Evolutionary conservation across 2,329 filamentous ascomycete genomes (phyloP).

Genomic region (Ascochyta pisi): DNA sequence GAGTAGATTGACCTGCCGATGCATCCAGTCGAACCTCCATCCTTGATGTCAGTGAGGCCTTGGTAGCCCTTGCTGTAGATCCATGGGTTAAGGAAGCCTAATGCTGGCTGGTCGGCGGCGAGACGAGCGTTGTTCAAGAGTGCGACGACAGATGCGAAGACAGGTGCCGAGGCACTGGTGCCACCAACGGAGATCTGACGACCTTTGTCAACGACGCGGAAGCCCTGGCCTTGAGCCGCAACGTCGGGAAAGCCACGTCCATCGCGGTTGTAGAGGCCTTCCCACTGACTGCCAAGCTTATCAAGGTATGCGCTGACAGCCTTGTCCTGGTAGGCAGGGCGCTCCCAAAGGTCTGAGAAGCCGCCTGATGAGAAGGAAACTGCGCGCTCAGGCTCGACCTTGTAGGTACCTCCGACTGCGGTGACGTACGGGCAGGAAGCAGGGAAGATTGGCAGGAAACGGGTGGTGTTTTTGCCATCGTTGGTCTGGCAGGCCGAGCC

Average conservation of each 20-base stretch:
- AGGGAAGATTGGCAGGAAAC: constrained; percentile 56
- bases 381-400: constrained; percentile 50
- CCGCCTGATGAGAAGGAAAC: constrained; percentile 53
- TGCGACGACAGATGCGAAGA: constrained; percentile 47
- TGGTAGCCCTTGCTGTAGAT: constrained; percentile 51
- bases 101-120: constrained; percentile 40
- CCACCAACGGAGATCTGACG: constrained; percentile 42
- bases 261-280: constrained; percentile 52
- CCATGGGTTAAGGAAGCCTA: constrained; percentile 52
- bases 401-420: constrained; percentile 52
- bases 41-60: constrained; percentile 58
- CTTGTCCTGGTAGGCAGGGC: constrained; percentile 52
- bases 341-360: constrained; percentile 54
- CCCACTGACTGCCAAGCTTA: constrained; percentile 49
- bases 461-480: constrained; percentile 52
- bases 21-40: constrained; percentile 57
- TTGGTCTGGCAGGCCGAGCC: constrained; percentile 55
- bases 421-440: constrained; percentile 58
- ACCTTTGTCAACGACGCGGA: constrained; percentile 47
- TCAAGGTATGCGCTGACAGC: constrained; percentile 51
- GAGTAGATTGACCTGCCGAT: constrained; percentile 48
- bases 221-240: constrained; percentile 48
- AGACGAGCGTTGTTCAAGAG: constrained; percentile 50
- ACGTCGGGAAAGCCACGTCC: constrained; percentile 57
- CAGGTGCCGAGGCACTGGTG: constrained; percentile 50